A percentile compares a stretch with the other conserved stretches of the same genome.
phyloP scores from a whole-genome alignment of 768 basidiomycete genomes.

The Tricholoma bakamatsutake region DNA sequence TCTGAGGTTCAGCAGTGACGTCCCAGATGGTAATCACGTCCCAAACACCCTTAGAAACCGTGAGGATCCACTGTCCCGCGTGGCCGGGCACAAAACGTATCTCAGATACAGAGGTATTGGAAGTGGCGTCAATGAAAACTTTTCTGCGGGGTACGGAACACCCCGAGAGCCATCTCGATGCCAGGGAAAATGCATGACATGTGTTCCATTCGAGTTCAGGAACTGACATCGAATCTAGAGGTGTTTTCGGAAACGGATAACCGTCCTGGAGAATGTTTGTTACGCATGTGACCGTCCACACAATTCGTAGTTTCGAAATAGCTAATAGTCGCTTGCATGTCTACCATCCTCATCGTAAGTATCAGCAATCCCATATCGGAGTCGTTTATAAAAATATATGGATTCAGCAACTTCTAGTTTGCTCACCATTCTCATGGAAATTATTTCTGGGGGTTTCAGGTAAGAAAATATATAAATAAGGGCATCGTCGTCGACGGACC shows the following conservation, averaged over 20 bases:
- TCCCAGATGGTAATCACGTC: conserved; percentile 52
- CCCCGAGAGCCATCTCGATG: conserved; percentile 39
- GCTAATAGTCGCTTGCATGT: conserved; percentile 42
- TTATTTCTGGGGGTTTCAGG: conserved; percentile 32
- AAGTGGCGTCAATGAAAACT: conserved; percentile 25
- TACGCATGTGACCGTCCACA: conserved; percentile 51
- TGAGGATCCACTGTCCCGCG: conserved; percentile 40
- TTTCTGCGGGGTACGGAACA: conserved; percentile 9
- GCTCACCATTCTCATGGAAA: conserved; percentile 37
- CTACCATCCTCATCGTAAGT: conserved; percentile 21
- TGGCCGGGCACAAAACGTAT: conserved; percentile 47
- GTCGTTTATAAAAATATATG: neutral
- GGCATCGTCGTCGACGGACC: conserved; percentile 22
- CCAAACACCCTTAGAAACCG: conserved; percentile 58
- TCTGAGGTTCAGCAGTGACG: conserved; percentile 17
- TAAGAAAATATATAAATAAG: conserved; percentile 27
- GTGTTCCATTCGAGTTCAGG: conserved; percentile 42
- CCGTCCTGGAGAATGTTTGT: conserved; percentile 37
- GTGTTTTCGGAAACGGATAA: conserved; percentile 43
- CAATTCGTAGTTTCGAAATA: conserved; percentile 42
- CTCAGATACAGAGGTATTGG: conserved; percentile 41
- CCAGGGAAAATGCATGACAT: conserved; percentile 39
- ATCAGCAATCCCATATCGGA: neutral
- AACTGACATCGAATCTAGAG: conserved; percentile 30
- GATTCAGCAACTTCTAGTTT: neutral